These are phyloP conservation scores for Chytriomyces sp. DNA, from an alignment of 192 early-diverging fungal species.

Conservation along the genomic window DNA sequence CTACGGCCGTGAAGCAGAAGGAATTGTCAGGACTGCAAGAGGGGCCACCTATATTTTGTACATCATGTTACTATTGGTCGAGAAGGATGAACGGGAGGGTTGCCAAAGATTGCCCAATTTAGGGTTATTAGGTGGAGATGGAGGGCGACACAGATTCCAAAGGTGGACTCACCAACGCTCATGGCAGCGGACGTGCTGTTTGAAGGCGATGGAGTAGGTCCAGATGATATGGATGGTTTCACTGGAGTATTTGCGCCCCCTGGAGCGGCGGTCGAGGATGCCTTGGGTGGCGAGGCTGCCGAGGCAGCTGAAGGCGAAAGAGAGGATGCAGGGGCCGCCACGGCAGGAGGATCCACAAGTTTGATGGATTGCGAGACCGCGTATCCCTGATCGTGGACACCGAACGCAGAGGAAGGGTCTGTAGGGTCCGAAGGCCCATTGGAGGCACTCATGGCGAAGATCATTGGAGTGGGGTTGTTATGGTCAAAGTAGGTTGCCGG, in stretches of 20 bases:
- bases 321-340: background rate
- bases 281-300: too few species aligned
- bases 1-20: constrained; percentile 16
- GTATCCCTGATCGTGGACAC: constrained; percentile 1
- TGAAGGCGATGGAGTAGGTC: too few species aligned
- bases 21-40: background rate
- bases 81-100: background rate
- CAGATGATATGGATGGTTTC: too few species aligned
- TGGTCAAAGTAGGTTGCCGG: constrained; percentile 13
- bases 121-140: background rate
- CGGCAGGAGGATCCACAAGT: background rate
- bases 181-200: too few species aligned
- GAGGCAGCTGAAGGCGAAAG: too few species aligned
- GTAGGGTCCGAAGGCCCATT: background rate
- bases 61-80: background rate
- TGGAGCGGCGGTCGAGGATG: background rate
- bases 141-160: too few species aligned
- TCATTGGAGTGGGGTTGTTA: background rate
- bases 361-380: background rate
- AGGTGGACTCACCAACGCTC: too few species aligned
- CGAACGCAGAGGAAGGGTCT: constrained; percentile 10
- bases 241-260: background rate
- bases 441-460: background rate
- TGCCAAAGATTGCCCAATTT: background rate
- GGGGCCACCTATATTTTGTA: background rate